A percentile compares a stretch with the other conserved stretches of the same genome.
Conservation (phyloP, 2,329 filamentous ascomycete genomes). For the Xylariaceae sp. region DNA sequence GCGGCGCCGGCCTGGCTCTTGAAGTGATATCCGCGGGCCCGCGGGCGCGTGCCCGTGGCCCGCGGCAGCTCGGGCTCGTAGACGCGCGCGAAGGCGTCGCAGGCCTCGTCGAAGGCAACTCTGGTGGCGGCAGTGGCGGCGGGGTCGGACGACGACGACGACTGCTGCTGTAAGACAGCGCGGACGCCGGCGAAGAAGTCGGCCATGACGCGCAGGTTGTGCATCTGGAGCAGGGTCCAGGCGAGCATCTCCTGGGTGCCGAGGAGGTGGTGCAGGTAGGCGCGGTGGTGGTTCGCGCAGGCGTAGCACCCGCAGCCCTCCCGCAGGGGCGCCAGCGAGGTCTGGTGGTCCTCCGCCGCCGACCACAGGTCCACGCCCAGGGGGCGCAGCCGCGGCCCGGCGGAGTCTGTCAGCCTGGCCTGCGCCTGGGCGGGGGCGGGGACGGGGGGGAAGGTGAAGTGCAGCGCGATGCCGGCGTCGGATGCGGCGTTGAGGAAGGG, state of each 20-base stretch:
- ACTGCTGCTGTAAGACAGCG: slow-evolving; percentile 48
- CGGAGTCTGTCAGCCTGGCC: no score
- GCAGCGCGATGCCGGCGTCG: slow-evolving; percentile 77
- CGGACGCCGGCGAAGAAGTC: slow-evolving; percentile 69
- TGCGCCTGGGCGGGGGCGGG: slow-evolving; percentile 11
- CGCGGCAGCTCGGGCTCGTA: slow-evolving; percentile 69
- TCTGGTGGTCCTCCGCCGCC: slow-evolving; percentile 45
- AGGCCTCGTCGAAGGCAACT: slow-evolving; percentile 53
- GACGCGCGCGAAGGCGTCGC: slow-evolving; percentile 32
- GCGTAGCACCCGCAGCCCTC: slow-evolving; percentile 70
- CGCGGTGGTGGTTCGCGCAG: slow-evolving; percentile 75
- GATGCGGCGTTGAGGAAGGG: slow-evolving; percentile 69
- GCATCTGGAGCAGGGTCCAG: slow-evolving; percentile 86
- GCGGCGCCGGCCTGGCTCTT: slow-evolving; percentile 59
- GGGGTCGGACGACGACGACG: no score
- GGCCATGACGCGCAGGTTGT: slow-evolving; percentile 71
- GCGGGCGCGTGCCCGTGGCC: slow-evolving; percentile 69
- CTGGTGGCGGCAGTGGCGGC: no score
- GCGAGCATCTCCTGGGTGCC: slow-evolving; percentile 92
- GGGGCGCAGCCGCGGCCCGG: slow-evolving; percentile 30
- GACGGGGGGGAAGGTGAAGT: slow-evolving; percentile 62
- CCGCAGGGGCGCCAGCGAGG: slow-evolving; percentile 54
- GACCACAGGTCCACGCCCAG: slow-evolving; percentile 76
- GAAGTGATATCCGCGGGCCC: slow-evolving; percentile 75
- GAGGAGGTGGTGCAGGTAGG: slow-evolving; percentile 82